phyloP scores from a whole-genome alignment of 345 rosid genomes.

The Bruguiera gymnorhiza region DNA sequence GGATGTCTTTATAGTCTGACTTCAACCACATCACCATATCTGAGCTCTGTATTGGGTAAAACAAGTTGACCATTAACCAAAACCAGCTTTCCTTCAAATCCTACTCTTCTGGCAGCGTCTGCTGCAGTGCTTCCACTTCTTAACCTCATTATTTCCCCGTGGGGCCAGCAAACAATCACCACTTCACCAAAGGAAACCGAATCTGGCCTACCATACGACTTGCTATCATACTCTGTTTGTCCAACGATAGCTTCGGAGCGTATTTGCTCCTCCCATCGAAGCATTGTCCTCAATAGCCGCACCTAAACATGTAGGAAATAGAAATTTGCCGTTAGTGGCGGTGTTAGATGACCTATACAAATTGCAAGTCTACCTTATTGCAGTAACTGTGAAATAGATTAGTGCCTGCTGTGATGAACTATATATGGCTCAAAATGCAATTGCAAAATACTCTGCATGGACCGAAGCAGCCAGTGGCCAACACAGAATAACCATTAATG shows the following conservation, averaged over 20 bases:
- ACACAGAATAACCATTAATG: no score
- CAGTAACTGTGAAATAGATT: no score
- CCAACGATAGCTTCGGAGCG: constrained; percentile 41
- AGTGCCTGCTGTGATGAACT: background rate
- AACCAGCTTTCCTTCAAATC: constrained; percentile 60
- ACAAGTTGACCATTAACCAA: constrained; percentile 58
- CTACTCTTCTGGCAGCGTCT: constrained; percentile 63
- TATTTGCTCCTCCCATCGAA: constrained; percentile 68
- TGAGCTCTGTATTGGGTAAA: constrained; percentile 58
- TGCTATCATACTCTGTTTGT: constrained; percentile 21
- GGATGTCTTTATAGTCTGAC: constrained; percentile 36
- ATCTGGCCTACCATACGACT: constrained; percentile 9
- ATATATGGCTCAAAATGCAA: background rate
- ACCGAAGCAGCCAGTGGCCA: no score
- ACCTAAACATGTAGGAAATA: constrained; percentile 31
- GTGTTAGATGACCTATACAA: background rate
- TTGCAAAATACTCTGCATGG: no score
- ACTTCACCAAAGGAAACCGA: constrained; percentile 49
- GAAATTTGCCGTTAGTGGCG: background rate
- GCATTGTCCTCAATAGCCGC: constrained; percentile 65
- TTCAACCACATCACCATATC: constrained; percentile 68
- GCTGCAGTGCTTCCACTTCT: constrained; percentile 70
- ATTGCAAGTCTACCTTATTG: no score
- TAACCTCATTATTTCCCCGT: constrained; percentile 66
- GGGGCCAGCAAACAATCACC: constrained; percentile 59